Percentiles rank a stretch among this genome's conserved stretches.
These are phyloP conservation scores for Vigna hirtella DNA, from an alignment of 306 rosid species.

Conservation along the genomic window DNA sequence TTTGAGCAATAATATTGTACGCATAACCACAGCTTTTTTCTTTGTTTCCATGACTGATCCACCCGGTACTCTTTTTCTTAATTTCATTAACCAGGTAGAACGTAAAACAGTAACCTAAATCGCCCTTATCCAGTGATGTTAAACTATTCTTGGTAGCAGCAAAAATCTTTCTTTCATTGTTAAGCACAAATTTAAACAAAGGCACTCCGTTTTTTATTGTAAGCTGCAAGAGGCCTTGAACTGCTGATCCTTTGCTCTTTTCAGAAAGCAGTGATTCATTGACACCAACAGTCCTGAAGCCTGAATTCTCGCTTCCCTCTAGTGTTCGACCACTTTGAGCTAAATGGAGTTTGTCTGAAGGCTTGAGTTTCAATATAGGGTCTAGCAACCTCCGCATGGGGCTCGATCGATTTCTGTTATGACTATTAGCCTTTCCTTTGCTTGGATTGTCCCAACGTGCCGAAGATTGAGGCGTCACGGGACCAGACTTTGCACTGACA, in stretches of 20 bases:
- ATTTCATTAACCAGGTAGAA: conserved; percentile 82
- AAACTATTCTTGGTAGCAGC: conserved; percentile 69
- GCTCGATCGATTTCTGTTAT: conserved; percentile 71
- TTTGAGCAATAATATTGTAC: conserved; percentile 75
- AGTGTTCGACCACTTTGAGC: conserved; percentile 46
- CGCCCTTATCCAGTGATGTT: conserved; percentile 66
- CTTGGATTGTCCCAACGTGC: conserved; percentile 55
- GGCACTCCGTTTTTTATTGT: conserved; percentile 80
- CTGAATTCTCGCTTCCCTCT: conserved; percentile 55
- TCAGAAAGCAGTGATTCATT: conserved; percentile 51
- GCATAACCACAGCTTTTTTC: conserved; percentile 66
- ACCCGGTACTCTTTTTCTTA: conserved; percentile 78
- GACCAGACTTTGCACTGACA: conserved; percentile 75
- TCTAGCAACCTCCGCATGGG: conserved; percentile 79
- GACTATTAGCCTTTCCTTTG: conserved; percentile 58
- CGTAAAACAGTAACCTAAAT: conserved; percentile 65
- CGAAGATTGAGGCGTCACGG: conserved; percentile 67
- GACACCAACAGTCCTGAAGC: conserved; percentile 47
- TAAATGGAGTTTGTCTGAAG: conserved; percentile 51
- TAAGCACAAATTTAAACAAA: conserved; percentile 74
- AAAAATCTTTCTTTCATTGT: conserved; percentile 63
- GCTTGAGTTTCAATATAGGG: conserved; percentile 74
- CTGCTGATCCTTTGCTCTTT: conserved; percentile 57
- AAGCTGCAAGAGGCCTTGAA: conserved; percentile 76
- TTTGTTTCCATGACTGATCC: conserved; percentile 77